Percentiles rank a stretch among this genome's conserved stretches.
phyloP scores from a whole-genome alignment of 345 rosid species.

The Lumnitzera littorea region DNA sequence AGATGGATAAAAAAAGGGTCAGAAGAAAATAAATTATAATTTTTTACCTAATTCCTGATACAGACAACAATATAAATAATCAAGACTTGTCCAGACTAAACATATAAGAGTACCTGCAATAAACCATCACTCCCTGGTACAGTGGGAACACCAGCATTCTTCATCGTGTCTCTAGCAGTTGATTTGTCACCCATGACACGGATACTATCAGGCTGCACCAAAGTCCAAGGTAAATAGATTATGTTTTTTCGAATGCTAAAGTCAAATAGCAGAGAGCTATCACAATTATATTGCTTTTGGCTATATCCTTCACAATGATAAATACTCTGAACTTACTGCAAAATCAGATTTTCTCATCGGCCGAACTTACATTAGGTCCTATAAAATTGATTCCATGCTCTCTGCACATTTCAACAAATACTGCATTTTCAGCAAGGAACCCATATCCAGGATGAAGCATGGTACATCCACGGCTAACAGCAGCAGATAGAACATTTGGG shows the following conservation, averaged over 20 bases:
- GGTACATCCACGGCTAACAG: conserved; percentile 79
- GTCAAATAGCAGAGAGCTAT: neutral
- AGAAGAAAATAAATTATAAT: neutral
- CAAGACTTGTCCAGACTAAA: neutral
- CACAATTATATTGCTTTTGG: no score
- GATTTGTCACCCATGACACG: conserved; percentile 98
- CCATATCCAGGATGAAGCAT: conserved; percentile 99
- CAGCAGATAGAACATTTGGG: conserved; percentile 91
- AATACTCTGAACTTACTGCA: no score
- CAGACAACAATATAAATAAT: no score
- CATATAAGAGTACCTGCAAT: conserved; percentile 47
- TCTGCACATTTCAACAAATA: conserved; percentile 93
- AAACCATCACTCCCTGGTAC: conserved; percentile 98
- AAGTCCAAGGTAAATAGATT: neutral
- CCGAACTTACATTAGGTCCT: conserved; percentile 80
- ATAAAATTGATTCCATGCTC: conserved; percentile 92
- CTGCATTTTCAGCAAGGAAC: conserved; percentile 94
- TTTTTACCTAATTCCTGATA: no score
- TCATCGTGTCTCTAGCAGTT: conserved; percentile 98
- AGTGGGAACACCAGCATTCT: conserved; percentile 96
- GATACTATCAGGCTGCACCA: conserved; percentile 89
- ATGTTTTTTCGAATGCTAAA: neutral
- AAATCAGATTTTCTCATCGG: neutral
- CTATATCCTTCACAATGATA: no score
- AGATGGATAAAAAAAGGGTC: no score